Evolutionary conservation across 768 basidiomycete species (phyloP), one percentile per base, ranked within the genome.

Genomic region (Naematelia aurantialba): DNA sequence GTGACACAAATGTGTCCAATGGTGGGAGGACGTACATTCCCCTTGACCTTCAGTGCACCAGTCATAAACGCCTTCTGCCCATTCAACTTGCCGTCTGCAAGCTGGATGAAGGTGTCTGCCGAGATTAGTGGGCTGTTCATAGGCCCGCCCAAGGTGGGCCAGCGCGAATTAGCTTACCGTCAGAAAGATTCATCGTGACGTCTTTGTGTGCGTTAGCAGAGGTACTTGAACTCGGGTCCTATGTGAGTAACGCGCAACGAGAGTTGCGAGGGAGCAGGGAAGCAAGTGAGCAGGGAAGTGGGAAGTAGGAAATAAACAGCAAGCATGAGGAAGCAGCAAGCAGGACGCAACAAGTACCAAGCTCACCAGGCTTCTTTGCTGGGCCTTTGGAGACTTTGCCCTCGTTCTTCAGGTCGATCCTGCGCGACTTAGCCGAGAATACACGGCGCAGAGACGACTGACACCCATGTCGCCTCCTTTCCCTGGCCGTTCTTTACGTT

Each of bases 11-110:
- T n/a, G n/a, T n/a, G n/a, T 5, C 19, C 22, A 25, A 26, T 31
- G 34, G 34, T 39, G 17, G 34, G 34, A 39, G 34, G 34, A 39
- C 34, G 8, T 39, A 58, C 70, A 59, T 76, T 76, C 21, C 75
- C 75, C 62, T 76, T 76, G 61, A 76, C 71, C 83, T 93, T 94
- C 51, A 96, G 83, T 73, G 89, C 89, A 26, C 92, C 92, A 5
- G 88, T 89, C 89, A 97, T 90, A 81, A 92, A 96, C 21, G 91
- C 91, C 74, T 91, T 92, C 79, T 96, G 92, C 19, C 89, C 91
- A 68, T 89, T 90, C 46, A 88, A 80, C 87, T 90, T 62, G 26
- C 50, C 76, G 44, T 75, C 76, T 17, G 76, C 69, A 24, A 97
- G 81, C 42, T 86, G 82, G 27, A 80, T 76, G 71, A 91, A 85